Percentiles rank a stretch among this genome's conserved stretches.
These are phyloP conservation scores for Hypoxylon sp. DNA, from an alignment of 2,329 filamentous ascomycete genomes.

Conservation along the genomic window DNA sequence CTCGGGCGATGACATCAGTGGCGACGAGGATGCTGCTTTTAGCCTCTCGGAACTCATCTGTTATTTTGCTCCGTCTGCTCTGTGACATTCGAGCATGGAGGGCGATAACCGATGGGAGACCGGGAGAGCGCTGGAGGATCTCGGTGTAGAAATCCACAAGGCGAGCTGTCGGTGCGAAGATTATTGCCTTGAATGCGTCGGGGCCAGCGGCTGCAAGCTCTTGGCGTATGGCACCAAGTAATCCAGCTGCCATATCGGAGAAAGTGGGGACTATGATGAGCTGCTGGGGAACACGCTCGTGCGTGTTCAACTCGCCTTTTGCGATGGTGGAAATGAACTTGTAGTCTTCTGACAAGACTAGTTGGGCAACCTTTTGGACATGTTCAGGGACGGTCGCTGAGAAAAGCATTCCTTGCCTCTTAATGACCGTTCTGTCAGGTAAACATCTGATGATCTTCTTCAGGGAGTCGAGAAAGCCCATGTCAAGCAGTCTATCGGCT, in stretches of 20 bases:
- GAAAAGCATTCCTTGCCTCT: conserved; percentile 83
- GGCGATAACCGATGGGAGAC: conserved; percentile 60
- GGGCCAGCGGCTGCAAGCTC: conserved; percentile 57
- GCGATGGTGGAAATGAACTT: conserved; percentile 86
- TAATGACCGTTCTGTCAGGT: conserved; percentile 71
- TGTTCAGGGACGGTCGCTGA: conserved; percentile 86
- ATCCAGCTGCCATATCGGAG: conserved; percentile 73
- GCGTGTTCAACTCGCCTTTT: conserved; percentile 81
- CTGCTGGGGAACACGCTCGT: conserved; percentile 81
- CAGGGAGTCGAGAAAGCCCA: conserved; percentile 85
- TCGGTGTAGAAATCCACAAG: conserved; percentile 66
- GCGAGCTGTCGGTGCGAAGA: conserved; percentile 78
- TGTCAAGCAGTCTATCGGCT: conserved; percentile 84
- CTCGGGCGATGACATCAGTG: conserved; percentile 79
- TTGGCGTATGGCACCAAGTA: conserved; percentile 69
- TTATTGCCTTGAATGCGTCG: conserved; percentile 82
- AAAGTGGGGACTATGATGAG: conserved; percentile 78
- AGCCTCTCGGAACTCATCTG: conserved; percentile 74
- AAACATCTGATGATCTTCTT: conserved; percentile 82
- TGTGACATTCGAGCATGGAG: conserved; percentile 68
- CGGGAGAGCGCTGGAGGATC: conserved; percentile 59
- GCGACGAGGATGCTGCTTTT: conserved; percentile 71
- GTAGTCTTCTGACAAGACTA: conserved; percentile 78
- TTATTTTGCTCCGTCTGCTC: conserved; percentile 66
- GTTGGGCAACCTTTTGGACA: conserved; percentile 79